Base-by-base conservation (phyloP, 192 early-diverging fungal genomes). In the Coemansia sp. region DNA sequence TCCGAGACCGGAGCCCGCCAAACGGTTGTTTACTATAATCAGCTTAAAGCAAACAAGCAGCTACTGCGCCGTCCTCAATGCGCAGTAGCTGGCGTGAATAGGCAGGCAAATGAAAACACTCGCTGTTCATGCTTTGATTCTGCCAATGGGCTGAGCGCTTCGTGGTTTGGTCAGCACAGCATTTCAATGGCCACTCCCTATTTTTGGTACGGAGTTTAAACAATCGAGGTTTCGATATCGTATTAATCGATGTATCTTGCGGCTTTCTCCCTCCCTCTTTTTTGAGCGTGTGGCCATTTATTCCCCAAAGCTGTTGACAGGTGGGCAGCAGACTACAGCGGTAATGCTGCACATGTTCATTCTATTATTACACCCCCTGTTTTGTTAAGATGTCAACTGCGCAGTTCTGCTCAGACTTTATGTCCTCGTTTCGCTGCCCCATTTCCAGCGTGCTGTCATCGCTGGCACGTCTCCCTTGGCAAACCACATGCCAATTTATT, bases 171-270 rank as follows among this genome's bases (percentile, higher is more conserved):
- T 59, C 58, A 59, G 58, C 58, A 59, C 41, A 12, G 41, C 41
- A 45, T 10, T 61, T 61, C 21, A 59, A 38, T 26, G 60, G 29
- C 3, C 61, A 53, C 27, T 31, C 25, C 56, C 29, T 58, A 39
- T 58, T 39, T 39, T 22, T 39, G 16, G 54, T 21, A 53, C 61
- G 61, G 61, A 63, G 61, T 63, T 63, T 61, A 52, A 63, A 63
- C 61, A 63, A 63, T 63, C 38, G 10, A 39, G n/a, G 29, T 22
- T 39, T 70, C 55, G 52, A 63, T 64, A 48, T 59, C 38, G 11
- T 38, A 35, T 56, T 53, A 59, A 64, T 52, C 56, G 35, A 55
- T 49, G 12, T 21, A 8, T n/a, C 48, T 17, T 35, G 31, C 31
- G n/a, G 8, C 7, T 49, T 8, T 48, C 45, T 48, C 48, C 19